Percentiles rank a stretch among this genome's conserved stretches.
phyloP scores from a whole-genome alignment of 73 alveolate genomes.

The Paramecium sexaurelia region DNA sequence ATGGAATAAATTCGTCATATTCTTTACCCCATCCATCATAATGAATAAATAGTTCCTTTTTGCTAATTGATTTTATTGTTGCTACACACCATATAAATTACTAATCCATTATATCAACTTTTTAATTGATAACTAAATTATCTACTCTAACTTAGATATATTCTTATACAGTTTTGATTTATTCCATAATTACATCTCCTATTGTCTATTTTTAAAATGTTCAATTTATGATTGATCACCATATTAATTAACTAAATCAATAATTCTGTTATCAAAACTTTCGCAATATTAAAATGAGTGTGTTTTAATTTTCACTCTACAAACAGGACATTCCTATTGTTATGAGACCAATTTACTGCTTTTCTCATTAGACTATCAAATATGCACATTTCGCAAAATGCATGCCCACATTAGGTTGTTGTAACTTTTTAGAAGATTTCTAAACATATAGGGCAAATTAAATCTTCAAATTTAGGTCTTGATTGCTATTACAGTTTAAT shows the following conservation, averaged over 20 bases:
- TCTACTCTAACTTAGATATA: constrained; percentile 47
- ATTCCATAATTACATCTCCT: constrained; percentile 50
- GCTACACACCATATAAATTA: constrained; percentile 83
- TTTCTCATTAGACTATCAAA: constrained; percentile 72
- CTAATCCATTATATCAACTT: constrained; percentile 80
- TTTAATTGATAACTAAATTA: constrained; percentile 36
- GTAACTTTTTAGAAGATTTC: constrained; percentile 63
- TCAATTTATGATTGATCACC: constrained; percentile 10
- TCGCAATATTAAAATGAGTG: constrained; percentile 55
- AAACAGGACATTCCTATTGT: constrained; percentile 70
- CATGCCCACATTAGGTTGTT: constrained; percentile 80
- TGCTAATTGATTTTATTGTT: constrained; percentile 44
- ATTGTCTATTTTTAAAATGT: constrained; percentile 47
- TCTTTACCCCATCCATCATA: constrained; percentile 78
- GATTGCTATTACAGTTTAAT: background rate
- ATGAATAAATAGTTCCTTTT: constrained; percentile 65
- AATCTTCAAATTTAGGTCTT: background rate
- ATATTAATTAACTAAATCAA: background rate
- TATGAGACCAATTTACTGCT: background rate
- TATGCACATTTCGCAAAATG: constrained; percentile 78
- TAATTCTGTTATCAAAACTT: constrained; percentile 63
- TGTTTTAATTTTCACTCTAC: constrained; percentile 63
- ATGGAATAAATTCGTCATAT: constrained; percentile 77
- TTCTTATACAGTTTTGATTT: constrained; percentile 61
- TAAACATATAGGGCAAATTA: constrained; percentile 75